Base-by-base conservation (phyloP, 345 rosid genomes). In the Sisymbrium irio region DNA sequence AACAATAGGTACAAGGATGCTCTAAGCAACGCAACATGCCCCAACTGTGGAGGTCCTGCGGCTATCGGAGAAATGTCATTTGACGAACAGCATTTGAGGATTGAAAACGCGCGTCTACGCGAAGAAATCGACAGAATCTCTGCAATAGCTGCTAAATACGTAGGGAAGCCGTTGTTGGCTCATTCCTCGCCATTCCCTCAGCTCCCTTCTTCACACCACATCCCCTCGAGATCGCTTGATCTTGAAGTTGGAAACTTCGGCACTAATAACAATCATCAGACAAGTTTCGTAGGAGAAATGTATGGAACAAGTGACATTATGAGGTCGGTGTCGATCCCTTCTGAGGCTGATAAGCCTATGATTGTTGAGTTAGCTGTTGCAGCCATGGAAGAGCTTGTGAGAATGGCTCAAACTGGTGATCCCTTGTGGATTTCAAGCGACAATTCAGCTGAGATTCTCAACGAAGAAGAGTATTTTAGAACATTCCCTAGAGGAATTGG, bases 111-210 rank as follows among this genome's bases (percentile, higher is more conserved):
- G 22, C 95, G 98, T 55, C 63, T 94, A 59, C 82, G 86, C 51
- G 98, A 94, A 77, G 98, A 94, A 89, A 80, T 94, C 77, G 98
- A 89, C 47, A 89, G 95, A 75, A 86, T 94, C 65, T 91, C 98
- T 1, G 88, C 83, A 33, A 83, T 88, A 27, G 97, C 98, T 36
- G 86, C 98, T 2, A 91, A 89, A 68, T 88, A 91, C 72, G 89
- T 83, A 0, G 96, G 96, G 42, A 94, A 89, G 82, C 95, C 96
- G 5, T 14, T 82, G 70, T 7, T 62, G 50, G 3, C 79, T 54
- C 62, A 68, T 12, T 53, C 88, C 59, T 79, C 97, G 1, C 69
- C 95, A n/a, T 79, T 81, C 27, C 18, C 90, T 62, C 84, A 79
- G 56, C 69, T 84, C 37, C 65, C 92, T 14, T 79, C 87, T 37